Evolutionary conservation across 2,329 filamentous ascomycete species (phyloP).

Genomic region (Neocucurbitaria cava): DNA sequence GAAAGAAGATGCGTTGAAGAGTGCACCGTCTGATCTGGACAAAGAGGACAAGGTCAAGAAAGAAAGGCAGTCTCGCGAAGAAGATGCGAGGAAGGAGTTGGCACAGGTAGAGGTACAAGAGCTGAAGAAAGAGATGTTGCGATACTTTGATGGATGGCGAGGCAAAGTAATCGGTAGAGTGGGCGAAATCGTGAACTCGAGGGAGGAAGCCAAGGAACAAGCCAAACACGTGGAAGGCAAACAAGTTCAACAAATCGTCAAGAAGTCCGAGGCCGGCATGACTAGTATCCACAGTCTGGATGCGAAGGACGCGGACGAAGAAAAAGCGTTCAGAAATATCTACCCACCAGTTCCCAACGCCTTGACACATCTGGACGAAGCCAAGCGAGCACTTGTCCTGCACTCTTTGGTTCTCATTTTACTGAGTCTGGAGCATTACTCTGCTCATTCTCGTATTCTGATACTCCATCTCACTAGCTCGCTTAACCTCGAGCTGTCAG

Average conservation of each 20-base stretch:
- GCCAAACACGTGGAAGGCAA: slow-evolving; percentile 27
- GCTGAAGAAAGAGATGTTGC: slow-evolving; percentile 72
- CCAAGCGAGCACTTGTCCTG: slow-evolving; percentile 71
- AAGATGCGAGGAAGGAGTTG: slow-evolving; percentile 56
- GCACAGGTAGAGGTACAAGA: slow-evolving; percentile 63
- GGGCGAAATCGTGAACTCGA: slow-evolving; percentile 65
- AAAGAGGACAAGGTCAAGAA: slow-evolving; percentile 40
- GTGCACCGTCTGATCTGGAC: slow-evolving; percentile 30
- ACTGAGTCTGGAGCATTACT: slow-evolving; percentile 79
- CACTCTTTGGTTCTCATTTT: slow-evolving; percentile 75
- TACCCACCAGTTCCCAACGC: slow-evolving; percentile 51
- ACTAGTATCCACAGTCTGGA: slow-evolving; percentile 37
- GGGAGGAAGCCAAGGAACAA: slow-evolving; percentile 43
- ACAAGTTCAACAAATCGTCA: slow-evolving; percentile 38
- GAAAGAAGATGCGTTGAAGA: slow-evolving; percentile 30
- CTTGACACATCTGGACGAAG: slow-evolving; percentile 64
- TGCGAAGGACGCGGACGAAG: slow-evolving; percentile 40
- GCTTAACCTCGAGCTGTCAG: slow-evolving; percentile 69
- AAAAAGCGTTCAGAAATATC: slow-evolving; percentile 49
- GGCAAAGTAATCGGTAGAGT: slow-evolving; percentile 72
- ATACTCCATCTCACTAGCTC: slow-evolving; percentile 74
- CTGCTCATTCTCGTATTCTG: slow-evolving; percentile 73
- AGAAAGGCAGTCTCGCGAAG: slow-evolving; percentile 36
- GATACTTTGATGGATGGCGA: slow-evolving; percentile 83
- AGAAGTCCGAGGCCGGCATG: slow-evolving; percentile 26